Evolutionary conservation across 108 stramenopile species (phyloP), one percentile per base, ranked within the genome.

Genomic region (Conticribra guillardii): DNA sequence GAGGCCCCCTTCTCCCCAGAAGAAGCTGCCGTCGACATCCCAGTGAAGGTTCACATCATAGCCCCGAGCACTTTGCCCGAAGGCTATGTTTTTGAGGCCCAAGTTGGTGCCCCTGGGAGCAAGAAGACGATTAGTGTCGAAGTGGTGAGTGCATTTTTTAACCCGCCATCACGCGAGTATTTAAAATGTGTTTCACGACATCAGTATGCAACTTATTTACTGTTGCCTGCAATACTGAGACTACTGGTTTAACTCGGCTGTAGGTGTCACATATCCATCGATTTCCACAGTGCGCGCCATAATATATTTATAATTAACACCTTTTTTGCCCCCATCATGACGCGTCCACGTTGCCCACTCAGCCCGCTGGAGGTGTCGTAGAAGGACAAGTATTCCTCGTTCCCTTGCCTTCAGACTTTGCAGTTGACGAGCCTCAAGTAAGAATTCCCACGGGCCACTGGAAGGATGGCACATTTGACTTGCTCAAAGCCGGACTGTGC

Each of bases 71-170:
- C 89, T 64, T 64, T 95, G 26, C 93, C 93, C 3, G 89, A 84
- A 46, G 93, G 93, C 2, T 92, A 89, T 57, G 47, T 73, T 17
- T 89, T 95, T 64, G 93, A 95, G 62, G 93, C 89, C 1, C 86
- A 94, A 74, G 65, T 90, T 15, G 87, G 80, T 50, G 57, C 71
- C 4, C 64, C 80, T 26, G 71, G 71, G 0, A 24, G 62, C 34
- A 73, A 59, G 31, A 69, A 59, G 62, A 80, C 79, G 22, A 64
- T 80, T 41, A 62, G 57, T 47, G 80, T 81, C 58, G 71, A 77
- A 50, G 76, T 76, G 59, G 73, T 67, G 41, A 58, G 67, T 73
- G 26, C 8, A 3, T 37, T 19, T 2, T 21, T 54, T 11, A 5
- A 4, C 51, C 14, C 27, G 31, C 8, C 48, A 28, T 4, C 1